A percentile compares a stretch with the other conserved stretches of the same genome.
These are phyloP conservation scores for Nannizzia gypsea DNA, from an alignment of 2,329 filamentous ascomycete genomes.

Conservation along the genomic window DNA sequence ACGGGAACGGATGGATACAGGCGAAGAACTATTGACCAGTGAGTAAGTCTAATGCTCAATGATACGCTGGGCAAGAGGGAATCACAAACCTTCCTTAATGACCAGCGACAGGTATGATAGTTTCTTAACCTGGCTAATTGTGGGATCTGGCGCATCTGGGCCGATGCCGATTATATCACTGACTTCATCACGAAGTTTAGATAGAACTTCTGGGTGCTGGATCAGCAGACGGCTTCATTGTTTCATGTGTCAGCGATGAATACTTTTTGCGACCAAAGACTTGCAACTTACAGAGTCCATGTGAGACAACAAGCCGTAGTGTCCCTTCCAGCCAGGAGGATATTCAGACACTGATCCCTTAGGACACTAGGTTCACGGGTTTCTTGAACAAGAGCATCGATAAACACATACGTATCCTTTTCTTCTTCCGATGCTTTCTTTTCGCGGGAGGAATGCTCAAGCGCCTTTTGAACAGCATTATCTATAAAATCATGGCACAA, in stretches of 20 bases:
- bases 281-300: conserved; percentile 24
- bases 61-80: background rate
- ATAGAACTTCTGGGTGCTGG: conserved; percentile 15
- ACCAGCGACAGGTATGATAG: conserved; percentile 29
- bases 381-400: conserved; percentile 63
- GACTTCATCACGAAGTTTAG: conserved; percentile 16
- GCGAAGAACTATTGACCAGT: conserved; percentile 34
- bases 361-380: conserved; percentile 49
- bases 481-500: conserved; percentile 18
- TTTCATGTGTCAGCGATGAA: background rate
- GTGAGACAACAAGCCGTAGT: conserved; percentile 33
- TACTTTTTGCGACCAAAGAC: conserved; percentile 7
- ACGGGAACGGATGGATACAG: conserved; percentile 37
- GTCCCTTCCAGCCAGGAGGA: conserved; percentile 43
- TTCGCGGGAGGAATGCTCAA: conserved; percentile 7
- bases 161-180: conserved; percentile 9
- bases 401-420: conserved; percentile 47
- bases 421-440: conserved; percentile 34
- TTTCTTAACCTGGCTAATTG: conserved; percentile 14
- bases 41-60: conserved; percentile 23
- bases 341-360: conserved; percentile 62
- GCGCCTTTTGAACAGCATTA: conserved; percentile 20
- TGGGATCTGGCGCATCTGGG: conserved; percentile 12
- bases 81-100: conserved; percentile 33
- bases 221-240: conserved; percentile 11